Evolutionary conservation across 129 eudicot genomes (phyloP), one percentile per base, ranked within the genome.

Genomic region (Silybum marianum): DNA sequence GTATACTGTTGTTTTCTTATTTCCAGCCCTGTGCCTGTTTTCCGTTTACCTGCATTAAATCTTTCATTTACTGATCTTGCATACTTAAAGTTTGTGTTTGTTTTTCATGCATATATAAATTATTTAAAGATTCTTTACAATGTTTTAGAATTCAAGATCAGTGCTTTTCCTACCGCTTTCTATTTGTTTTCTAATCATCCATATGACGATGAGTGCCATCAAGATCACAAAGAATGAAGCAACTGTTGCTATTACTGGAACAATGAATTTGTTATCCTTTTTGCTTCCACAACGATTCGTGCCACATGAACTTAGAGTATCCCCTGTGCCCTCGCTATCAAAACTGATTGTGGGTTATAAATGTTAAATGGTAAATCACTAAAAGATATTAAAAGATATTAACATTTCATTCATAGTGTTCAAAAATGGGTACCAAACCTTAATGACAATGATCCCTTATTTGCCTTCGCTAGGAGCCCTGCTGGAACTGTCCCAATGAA

Each of bases 401-500:
- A 28, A 28, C 46, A 46, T n/a, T 22, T 34, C 46, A 69, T 4
- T 46, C 16, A 11, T 0, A 0, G 13, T 28, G 51, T 23, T 5
- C 14, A 36, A 26, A 82, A 68, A 7, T 32, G 1, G 1, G 24
- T 1, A 40, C 36, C 83, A 9, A 65, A 90, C 92, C 95, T 90
- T 38, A 88, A 69, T 62, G 44, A 26, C 72, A 84, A 62, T 21
- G 77, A 71, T 67, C 89, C 89, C 12, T 86, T 77, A 5, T 76
- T 78, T 71, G 86, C 26, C 70, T 80, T 90, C n/a, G 44, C 82
- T 22, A 85, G 81, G 28, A 90, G 90, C 42, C 26, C 63, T 44
- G 69, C 58, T 28, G 92, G 95, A 83, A 85, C 11, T 7, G 89
- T 68, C 9, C 95, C 90, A 0, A 46, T 46, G 83, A 90, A 85